Conservation (phyloP, 1,284 basidiomycete species). For the Polyporus tsugae region DNA sequence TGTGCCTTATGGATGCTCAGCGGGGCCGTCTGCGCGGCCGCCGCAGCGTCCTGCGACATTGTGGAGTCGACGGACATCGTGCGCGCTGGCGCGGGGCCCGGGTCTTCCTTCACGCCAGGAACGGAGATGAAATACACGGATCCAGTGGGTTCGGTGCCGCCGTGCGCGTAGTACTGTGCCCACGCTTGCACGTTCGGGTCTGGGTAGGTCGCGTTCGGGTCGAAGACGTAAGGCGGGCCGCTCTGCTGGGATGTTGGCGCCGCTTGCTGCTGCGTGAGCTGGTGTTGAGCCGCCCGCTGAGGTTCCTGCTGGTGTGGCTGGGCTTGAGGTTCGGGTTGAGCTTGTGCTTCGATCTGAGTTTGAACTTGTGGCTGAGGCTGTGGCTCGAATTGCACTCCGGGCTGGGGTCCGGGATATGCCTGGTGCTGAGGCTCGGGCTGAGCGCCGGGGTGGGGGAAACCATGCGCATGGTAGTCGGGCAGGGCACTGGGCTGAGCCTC, state of each 20-base stretch:
- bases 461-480: slow-evolving; percentile 2
- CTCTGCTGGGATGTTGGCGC: slow-evolving; percentile 33
- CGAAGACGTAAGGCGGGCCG: slow-evolving; percentile 75
- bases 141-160: slow-evolving; percentile 73
- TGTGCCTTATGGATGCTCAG: slow-evolving; percentile 29
- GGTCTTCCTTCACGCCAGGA: slow-evolving; percentile 67
- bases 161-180: slow-evolving; percentile 82
- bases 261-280: slow-evolving; percentile 27
- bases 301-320: slow-evolving; percentile 40
- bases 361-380: slow-evolving; percentile 39
- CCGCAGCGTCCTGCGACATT: slow-evolving; percentile 8
- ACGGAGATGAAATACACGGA: slow-evolving; percentile 79
- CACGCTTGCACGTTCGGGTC: slow-evolving; percentile 82
- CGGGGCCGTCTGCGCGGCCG: slow-evolving; percentile 24
- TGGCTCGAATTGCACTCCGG: slow-evolving; percentile 38
- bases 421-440: slow-evolving; percentile 34
- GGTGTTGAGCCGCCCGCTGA: slow-evolving; percentile 28
- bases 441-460: neutral
- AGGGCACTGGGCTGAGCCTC: slow-evolving; percentile 20
- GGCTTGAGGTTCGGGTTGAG: slow-evolving; percentile 30
- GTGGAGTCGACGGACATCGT: slow-evolving; percentile 26
- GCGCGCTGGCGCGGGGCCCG: slow-evolving; percentile 27
- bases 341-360: slow-evolving; percentile 34
- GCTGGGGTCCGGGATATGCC: slow-evolving; percentile 25
- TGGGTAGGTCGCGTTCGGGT: slow-evolving; percentile 68